These are phyloP conservation scores for Lichtheimia ornata DNA, from an alignment of 371 early-diverging fungal genomes.

Conservation along the genomic window DNA sequence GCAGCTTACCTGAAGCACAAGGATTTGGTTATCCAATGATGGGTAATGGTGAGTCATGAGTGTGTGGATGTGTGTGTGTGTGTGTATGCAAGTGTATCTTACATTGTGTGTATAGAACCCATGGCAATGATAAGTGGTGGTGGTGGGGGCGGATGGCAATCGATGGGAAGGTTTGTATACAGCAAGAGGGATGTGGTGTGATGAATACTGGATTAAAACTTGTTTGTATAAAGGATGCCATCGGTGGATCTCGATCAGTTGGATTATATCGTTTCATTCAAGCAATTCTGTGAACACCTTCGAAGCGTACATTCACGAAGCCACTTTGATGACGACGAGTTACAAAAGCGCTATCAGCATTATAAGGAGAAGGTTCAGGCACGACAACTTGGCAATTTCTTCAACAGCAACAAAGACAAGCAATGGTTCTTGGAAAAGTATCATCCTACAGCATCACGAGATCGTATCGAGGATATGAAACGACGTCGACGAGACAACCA, in stretches of 20 bases:
- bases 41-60: conserved; percentile 2
- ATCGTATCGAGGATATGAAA: conserved; percentile 59
- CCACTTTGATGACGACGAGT: conserved; percentile 76
- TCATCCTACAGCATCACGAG: conserved; percentile 66
- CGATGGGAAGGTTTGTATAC: conserved; percentile 31
- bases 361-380: conserved; percentile 79
- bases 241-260: conserved; percentile 74
- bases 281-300: conserved; percentile 78
- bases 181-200: background rate
- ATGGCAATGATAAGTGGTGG: conserved; percentile 11
- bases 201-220: background rate
- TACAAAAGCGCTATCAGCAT: conserved; percentile 73
- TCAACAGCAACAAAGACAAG: conserved; percentile 75
- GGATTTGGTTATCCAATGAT: conserved; percentile 15
- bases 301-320: conserved; percentile 51
- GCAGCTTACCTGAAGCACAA: conserved; percentile 29
- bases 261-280: conserved; percentile 78
- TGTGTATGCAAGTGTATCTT: conserved; percentile 1
- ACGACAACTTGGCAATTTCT: conserved; percentile 72
- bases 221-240: conserved; percentile 17
- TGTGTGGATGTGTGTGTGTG: background rate
- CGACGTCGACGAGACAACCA: conserved; percentile 57
- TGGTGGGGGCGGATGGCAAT: conserved; percentile 18
- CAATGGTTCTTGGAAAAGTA: conserved; percentile 95
- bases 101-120: background rate